Percentiles rank a stretch among this genome's conserved stretches.
Conservation (phyloP, 305 asterid species). For the Fraxinus velutina region DNA sequence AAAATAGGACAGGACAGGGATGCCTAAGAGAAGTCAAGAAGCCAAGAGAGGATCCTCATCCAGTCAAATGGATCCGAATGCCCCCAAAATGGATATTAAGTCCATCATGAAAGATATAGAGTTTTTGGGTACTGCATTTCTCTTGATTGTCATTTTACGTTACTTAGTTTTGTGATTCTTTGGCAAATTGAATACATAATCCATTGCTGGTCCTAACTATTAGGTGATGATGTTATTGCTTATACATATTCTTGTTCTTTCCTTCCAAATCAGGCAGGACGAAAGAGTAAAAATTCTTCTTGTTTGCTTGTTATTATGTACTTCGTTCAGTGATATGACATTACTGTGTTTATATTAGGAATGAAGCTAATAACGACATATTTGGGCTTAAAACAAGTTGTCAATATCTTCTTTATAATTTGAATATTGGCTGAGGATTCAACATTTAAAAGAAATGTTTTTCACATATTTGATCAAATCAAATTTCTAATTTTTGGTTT, state of each 20-base stretch:
- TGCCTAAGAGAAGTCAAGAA: conserved; percentile 29
- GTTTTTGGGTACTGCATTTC: conserved; percentile 39
- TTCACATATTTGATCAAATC: background rate
- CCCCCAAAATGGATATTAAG: conserved; percentile 40
- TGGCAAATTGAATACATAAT: background rate
- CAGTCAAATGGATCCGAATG: conserved; percentile 27
- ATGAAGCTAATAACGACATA: background rate
- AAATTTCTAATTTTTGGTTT: background rate
- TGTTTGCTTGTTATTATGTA: background rate
- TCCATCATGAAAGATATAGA: conserved; percentile 57
- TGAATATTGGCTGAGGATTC: background rate
- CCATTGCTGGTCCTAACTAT: background rate
- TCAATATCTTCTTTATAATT: background rate
- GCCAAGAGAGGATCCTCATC: conserved; percentile 30
- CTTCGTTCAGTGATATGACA: background rate
- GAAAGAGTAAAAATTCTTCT: background rate
- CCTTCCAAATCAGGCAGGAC: background rate
- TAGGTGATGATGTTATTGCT: background rate
- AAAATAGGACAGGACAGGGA: background rate
- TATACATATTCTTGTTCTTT: background rate
- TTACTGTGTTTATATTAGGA: background rate
- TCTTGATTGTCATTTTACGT: background rate
- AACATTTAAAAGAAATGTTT: background rate
- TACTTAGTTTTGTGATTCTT: background rate
- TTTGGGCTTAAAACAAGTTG: background rate